phyloP scores from a whole-genome alignment of 345 rosid species.

The Boechera divaricarpa region DNA sequence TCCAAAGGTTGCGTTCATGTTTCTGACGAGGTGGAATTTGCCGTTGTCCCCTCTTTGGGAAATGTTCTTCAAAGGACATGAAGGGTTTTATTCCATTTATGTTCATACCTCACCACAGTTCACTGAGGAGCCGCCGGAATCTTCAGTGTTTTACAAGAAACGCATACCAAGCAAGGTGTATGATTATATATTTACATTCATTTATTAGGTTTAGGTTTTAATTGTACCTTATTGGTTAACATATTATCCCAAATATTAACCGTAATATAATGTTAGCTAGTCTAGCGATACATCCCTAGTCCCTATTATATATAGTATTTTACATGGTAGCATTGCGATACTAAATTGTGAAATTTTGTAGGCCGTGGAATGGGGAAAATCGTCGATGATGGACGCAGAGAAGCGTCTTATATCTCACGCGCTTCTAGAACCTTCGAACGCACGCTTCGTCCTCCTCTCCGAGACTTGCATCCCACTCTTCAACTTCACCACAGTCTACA shows the following conservation, averaged over 20 bases:
- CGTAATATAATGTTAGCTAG: not conserved
- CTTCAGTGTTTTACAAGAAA: constrained; percentile 61
- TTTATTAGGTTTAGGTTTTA: not conserved
- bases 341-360: not conserved
- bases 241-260: not conserved
- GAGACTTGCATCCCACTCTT: constrained; percentile 60
- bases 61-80: constrained; percentile 59
- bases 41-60: constrained; percentile 79
- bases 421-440: constrained; percentile 49
- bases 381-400: constrained; percentile 58
- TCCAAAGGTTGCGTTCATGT: constrained; percentile 78
- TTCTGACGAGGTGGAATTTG: constrained; percentile 61
- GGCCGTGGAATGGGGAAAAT: constrained; percentile 56
- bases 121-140: constrained; percentile 47
- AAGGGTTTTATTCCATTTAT: constrained; percentile 62
- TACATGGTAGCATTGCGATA: not conserved
- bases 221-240: not conserved
- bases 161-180: constrained; percentile 71
- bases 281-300: no score
- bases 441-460: constrained; percentile 57
- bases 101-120: constrained; percentile 69
- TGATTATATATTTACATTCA: not conserved
- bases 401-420: constrained; percentile 55
- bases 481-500: constrained; percentile 52
- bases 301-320: no score